A percentile compares a stretch with the other conserved stretches of the same genome.
Conservation (phyloP, 352 stramenopile genomes). For the Pythium phragmitis region DNA sequence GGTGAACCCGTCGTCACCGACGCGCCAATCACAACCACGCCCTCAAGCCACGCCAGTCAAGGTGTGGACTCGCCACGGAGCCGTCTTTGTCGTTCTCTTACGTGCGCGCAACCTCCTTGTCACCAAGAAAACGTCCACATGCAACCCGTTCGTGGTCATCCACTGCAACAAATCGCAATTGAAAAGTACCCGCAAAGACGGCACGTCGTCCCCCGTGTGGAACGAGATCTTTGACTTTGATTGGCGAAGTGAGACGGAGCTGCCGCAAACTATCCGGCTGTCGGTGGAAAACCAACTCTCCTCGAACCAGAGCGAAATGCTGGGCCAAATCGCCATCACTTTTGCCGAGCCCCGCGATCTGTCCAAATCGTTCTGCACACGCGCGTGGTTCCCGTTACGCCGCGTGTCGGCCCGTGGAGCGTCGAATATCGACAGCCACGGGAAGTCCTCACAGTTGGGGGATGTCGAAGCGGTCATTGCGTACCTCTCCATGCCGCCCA, state of each 20-base stretch:
- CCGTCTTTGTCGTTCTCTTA: slow-evolving; percentile 50
- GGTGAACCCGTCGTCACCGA: neutral
- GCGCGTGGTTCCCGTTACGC: slow-evolving; percentile 54
- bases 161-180: slow-evolving; percentile 51
- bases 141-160: slow-evolving; percentile 69
- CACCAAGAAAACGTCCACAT: slow-evolving; percentile 61
- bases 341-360: slow-evolving; percentile 32
- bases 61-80: slow-evolving; percentile 53
- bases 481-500: slow-evolving; percentile 32
- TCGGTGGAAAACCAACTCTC: slow-evolving; percentile 68
- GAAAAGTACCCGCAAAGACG: slow-evolving; percentile 70
- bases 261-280: slow-evolving; percentile 33
- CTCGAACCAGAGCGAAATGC: slow-evolving; percentile 60
- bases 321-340: slow-evolving; percentile 50
- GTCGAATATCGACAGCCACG: slow-evolving; percentile 11
- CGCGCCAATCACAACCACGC: slow-evolving; percentile 4
- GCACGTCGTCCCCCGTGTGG: slow-evolving; percentile 61
- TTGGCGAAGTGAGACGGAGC: slow-evolving; percentile 32
- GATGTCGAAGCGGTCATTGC: slow-evolving; percentile 54
- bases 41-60: slow-evolving; percentile 23
- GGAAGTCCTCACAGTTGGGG: slow-evolving; percentile 30
- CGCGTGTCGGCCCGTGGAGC: slow-evolving; percentile 20
- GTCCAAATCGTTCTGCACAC: slow-evolving; percentile 36
- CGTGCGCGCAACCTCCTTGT: slow-evolving; percentile 48
- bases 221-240: slow-evolving; percentile 83